These are phyloP conservation scores for Metschnikowia picachoensis DNA, from an alignment of 805 yeast genomes.

Conservation along the genomic window DNA sequence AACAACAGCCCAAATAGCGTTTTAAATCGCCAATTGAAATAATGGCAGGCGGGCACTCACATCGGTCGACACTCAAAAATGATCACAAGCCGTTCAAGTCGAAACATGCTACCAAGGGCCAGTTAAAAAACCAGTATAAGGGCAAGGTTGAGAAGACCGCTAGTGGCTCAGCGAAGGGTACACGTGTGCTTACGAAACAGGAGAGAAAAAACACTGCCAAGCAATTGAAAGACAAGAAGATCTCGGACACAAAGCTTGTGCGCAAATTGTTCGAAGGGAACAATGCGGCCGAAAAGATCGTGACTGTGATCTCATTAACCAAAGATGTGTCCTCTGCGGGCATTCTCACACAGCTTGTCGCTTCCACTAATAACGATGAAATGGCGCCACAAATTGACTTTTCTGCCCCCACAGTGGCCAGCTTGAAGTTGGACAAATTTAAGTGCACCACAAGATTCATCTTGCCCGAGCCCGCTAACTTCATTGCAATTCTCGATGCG, in stretches of 20 bases:
- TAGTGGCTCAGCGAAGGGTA: conserved; percentile 30
- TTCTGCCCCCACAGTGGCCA: conserved; percentile 47
- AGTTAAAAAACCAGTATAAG: conserved; percentile 71
- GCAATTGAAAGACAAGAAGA: conserved; percentile 74
- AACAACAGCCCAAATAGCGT: neutral
- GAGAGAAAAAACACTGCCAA: conserved; percentile 77
- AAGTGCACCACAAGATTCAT: conserved; percentile 72
- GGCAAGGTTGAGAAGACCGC: conserved; percentile 81
- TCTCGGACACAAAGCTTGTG: conserved; percentile 51
- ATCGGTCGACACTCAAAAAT: conserved; percentile 78
- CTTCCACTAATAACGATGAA: conserved; percentile 27
- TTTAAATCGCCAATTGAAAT: neutral
- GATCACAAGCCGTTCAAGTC: conserved; percentile 89
- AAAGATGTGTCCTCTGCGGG: conserved; percentile 57
- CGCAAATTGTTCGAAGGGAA: conserved; percentile 77
- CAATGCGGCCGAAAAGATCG: conserved; percentile 76
- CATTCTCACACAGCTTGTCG: conserved; percentile 51
- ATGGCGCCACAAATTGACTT: conserved; percentile 11
- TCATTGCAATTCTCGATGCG: conserved; percentile 74
- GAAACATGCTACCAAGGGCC: conserved; percentile 85
- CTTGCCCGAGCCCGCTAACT: conserved; percentile 63
- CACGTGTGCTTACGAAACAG: conserved; percentile 39
- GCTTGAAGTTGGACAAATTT: conserved; percentile 57
- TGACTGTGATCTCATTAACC: conserved; percentile 78
- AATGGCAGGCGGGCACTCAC: conserved; percentile 74